These are phyloP conservation scores for Aspergillus biplanus DNA, from an alignment of 495 filamentous ascomycete species.

Conservation along the genomic window DNA sequence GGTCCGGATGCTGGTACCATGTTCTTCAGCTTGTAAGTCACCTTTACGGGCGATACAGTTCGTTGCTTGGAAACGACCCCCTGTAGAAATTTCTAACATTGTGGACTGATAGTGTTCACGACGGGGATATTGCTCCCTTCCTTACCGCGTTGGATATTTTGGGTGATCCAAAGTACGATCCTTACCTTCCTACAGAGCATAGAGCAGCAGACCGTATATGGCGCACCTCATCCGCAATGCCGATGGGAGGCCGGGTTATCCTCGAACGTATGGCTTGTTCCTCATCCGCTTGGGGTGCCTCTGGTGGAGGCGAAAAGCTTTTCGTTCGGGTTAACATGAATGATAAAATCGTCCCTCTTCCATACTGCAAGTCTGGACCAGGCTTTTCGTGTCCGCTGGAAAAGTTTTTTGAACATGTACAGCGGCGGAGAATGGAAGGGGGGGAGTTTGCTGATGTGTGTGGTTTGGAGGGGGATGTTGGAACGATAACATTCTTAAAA, in stretches of 20 bases:
- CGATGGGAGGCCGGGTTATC: slow-evolving; percentile 62
- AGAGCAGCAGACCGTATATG: slow-evolving; percentile 48
- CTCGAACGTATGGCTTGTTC: slow-evolving; percentile 57
- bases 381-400: slow-evolving; percentile 55
- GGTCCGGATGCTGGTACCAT: slow-evolving; percentile 53
- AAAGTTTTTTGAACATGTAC: slow-evolving; percentile 48
- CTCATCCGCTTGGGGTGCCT: slow-evolving; percentile 3
- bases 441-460: slow-evolving; percentile 40
- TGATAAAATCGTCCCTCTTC: slow-evolving; percentile 57
- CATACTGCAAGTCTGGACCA: slow-evolving; percentile 54
- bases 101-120: slow-evolving; percentile 51
- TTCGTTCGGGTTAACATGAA: slow-evolving; percentile 63
- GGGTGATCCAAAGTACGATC: slow-evolving; percentile 38
- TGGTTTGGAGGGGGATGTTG: slow-evolving; percentile 32
- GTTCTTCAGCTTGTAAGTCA: slow-evolving; percentile 62
- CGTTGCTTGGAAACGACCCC: not conserved
- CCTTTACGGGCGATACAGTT: not conserved
- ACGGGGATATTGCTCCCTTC: slow-evolving; percentile 62
- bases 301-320: slow-evolving; percentile 14
- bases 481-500: slow-evolving; percentile 34
- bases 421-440: slow-evolving; percentile 29
- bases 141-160: slow-evolving; percentile 58
- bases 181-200: slow-evolving; percentile 48
- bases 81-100: not conserved
- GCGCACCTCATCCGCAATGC: slow-evolving; percentile 58